Evolutionary conservation across 495 filamentous ascomycete genomes (phyloP).

Genomic region (Lasiosphaeria hispida): DNA sequence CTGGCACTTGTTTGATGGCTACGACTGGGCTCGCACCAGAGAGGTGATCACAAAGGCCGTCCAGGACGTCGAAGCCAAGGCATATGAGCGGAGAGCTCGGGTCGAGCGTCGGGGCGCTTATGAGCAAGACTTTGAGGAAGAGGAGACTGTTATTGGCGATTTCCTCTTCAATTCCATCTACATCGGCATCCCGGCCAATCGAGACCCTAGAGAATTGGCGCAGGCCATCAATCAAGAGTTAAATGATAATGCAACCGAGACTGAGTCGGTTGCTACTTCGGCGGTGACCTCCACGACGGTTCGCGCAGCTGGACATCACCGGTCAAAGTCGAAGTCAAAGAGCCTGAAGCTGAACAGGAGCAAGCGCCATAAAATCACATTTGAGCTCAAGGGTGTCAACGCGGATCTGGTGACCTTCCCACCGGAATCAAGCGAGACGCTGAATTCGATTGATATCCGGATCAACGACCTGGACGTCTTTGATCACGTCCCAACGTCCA

Average conservation of each 20-base stretch:
- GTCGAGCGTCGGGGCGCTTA: conserved; percentile 41
- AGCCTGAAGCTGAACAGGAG: conserved; percentile 76
- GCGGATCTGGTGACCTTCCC: conserved; percentile 84
- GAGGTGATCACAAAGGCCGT: conserved; percentile 85
- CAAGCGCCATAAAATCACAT: conserved; percentile 90
- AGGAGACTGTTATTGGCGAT: conserved; percentile 85
- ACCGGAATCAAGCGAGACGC: conserved; percentile 70
- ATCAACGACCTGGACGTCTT: conserved; percentile 84
- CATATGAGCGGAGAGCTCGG: conserved; percentile 65
- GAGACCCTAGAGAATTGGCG: conserved; percentile 75
- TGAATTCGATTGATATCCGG: conserved; percentile 80
- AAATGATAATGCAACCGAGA: conserved; percentile 83
- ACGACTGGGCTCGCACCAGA: conserved; percentile 88
- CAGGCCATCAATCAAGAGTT: conserved; percentile 83
- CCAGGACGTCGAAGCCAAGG: conserved; percentile 77
- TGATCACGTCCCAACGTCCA: conserved; percentile 91
- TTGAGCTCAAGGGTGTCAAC: conserved; percentile 85
- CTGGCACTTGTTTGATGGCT: conserved; percentile 98
- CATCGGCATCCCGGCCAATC: conserved; percentile 84
- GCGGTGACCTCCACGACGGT: conserved; percentile 59
- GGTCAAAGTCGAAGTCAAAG: conserved; percentile 48
- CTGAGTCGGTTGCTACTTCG: conserved; percentile 78
- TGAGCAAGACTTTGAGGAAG: conserved; percentile 65
- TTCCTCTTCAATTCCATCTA: conserved; percentile 99
- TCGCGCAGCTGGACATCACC: conserved; percentile 45